These are phyloP conservation scores for Mycena polygramma DNA, from an alignment of 768 basidiomycete species.

Conservation along the genomic window DNA sequence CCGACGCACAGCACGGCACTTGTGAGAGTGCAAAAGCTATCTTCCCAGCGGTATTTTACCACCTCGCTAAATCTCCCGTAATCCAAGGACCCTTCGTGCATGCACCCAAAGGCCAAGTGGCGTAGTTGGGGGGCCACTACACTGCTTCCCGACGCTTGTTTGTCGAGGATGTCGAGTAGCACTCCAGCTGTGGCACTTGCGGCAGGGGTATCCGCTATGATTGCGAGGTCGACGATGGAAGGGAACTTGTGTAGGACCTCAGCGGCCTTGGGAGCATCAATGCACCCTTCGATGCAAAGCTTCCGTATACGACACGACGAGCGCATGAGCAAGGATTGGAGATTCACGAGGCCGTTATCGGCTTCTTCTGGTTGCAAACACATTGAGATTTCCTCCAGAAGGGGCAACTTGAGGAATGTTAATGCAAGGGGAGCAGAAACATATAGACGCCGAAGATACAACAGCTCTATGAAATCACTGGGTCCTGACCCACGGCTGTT, in stretches of 20 bases:
- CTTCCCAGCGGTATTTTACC: too few species aligned
- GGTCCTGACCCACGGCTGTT: not conserved
- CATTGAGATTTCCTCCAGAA: too few species aligned
- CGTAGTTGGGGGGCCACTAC: not conserved
- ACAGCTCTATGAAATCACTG: too few species aligned
- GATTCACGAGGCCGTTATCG: not conserved
- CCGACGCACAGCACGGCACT: not conserved
- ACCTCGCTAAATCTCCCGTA: not conserved
- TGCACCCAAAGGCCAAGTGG: not conserved
- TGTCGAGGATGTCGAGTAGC: not conserved
- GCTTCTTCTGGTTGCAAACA: too few species aligned
- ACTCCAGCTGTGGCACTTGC: not conserved
- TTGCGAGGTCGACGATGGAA: constrained; percentile 10
- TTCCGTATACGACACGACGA: constrained; percentile 1
- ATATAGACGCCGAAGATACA: too few species aligned
- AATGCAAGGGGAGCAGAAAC: too few species aligned
- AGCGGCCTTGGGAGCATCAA: not conserved
- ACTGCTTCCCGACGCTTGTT: not conserved
- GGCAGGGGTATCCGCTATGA: not conserved
- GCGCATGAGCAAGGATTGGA: not conserved
- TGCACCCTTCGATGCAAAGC: not conserved
- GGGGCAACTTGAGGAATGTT: too few species aligned
- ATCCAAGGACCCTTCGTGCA: not conserved
- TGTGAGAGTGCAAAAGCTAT: not conserved
- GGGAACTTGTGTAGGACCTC: not conserved